phyloP scores from a whole-genome alignment of 768 basidiomycete genomes.

The Lentinula raphanica region DNA sequence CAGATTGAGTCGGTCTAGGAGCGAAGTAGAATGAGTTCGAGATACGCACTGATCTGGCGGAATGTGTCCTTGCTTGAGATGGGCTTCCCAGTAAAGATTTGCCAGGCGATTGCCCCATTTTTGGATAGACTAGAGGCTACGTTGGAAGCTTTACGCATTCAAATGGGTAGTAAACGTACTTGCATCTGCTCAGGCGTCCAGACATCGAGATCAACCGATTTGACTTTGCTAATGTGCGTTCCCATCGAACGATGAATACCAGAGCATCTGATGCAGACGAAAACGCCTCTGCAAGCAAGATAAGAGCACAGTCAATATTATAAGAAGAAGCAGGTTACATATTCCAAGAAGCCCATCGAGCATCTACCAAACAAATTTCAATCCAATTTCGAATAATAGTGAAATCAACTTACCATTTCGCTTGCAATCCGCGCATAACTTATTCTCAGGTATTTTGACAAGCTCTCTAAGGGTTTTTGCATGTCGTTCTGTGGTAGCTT shows the following conservation, averaged over 20 bases:
- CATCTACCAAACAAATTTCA: conserved; percentile 49
- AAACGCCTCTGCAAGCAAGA: conserved; percentile 62
- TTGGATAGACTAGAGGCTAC: conserved; percentile 56
- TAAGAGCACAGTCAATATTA: conserved; percentile 3
- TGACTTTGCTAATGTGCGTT: conserved; percentile 95
- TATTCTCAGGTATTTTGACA: conserved; percentile 87
- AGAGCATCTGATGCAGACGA: conserved; percentile 94
- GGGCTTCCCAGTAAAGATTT: conserved; percentile 96
- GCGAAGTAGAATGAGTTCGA: conserved; percentile 1
- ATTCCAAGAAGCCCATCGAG: conserved; percentile 98
- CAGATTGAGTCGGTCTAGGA: not conserved
- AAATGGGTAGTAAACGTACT: conserved; percentile 36
- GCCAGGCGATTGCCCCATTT: conserved; percentile 94
- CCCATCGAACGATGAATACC: conserved; percentile 98
- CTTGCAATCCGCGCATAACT: conserved; percentile 94
- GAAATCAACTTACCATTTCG: conserved; percentile 66
- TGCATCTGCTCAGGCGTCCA: conserved; percentile 99
- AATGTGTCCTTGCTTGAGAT: conserved; percentile 84
- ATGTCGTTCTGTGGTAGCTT: conserved; percentile 77
- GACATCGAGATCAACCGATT: conserved; percentile 93
- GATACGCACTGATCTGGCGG: conserved; percentile 88
- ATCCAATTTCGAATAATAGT: conserved; percentile 1
- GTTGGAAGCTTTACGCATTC: not conserved
- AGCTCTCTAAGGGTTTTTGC: conserved; percentile 78
- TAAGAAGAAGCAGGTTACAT: conserved; percentile 45